Evolutionary conservation across 2,329 filamentous ascomycete species (phyloP), one percentile per base, ranked within the genome.

Genomic region (Lecanoromycetidae sp.): DNA sequence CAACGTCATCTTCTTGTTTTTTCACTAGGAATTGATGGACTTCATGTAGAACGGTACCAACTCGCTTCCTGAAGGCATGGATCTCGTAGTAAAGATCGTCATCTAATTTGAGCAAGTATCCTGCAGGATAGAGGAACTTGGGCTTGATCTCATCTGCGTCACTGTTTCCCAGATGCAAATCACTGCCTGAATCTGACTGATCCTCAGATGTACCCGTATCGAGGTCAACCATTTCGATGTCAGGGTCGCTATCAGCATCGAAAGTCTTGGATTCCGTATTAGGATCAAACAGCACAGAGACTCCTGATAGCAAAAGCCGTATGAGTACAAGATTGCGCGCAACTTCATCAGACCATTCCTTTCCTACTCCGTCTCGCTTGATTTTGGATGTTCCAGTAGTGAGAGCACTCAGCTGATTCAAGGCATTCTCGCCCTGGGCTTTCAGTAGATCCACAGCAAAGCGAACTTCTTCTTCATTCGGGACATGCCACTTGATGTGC

Each of bases 331-430:
- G 74, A 55, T 94, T 87, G 46, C 91, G 74, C 2, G 87, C 90
- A 23, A 96, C 82, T 62, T 98, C 93, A 61, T 98, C 91, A 0
- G 90, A 95, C 91, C 91, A 98, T 58, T 95, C 90, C 65, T 96
- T 98, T 56, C 94, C 93, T 62, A 90, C 94, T 30, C 91, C 91
- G 55, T 88, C 90, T 48, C 90, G 78, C 63, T 87, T 93, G 44
- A 96, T 82, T 2, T 80, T 82, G 1, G 87, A 82, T 29, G 82
- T 76, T 37, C 86, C 80, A 52, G 84, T 81, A 59, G 87, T 93
- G n/a, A 98, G 73, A 6, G 81, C 76, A 52, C 78, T 76, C 10
- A 98, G 68, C 52, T 86, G 79, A 49, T 80, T 71, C 51, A 90
- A 75, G 2, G 90, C 88, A 33, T 77, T 80, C 48, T 78, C 78